Percentiles rank a stretch among this genome's conserved stretches.
Evolutionary conservation across 192 early-diverging fungal species (phyloP).

Genomic region (Linnemannia elongata): DNA sequence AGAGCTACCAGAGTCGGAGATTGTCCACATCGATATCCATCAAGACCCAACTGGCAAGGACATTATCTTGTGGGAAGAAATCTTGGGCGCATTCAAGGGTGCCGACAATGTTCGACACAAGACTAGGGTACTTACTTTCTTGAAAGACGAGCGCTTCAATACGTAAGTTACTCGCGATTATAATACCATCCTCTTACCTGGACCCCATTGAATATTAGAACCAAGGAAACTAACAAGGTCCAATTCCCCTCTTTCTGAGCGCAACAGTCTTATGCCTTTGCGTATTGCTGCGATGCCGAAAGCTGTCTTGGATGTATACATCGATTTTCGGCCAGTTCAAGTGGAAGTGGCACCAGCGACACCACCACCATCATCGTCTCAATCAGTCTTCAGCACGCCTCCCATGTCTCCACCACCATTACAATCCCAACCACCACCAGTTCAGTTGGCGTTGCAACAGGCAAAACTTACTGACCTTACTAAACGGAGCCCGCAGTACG

Average conservation of each 20-base stretch:
- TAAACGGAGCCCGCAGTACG: too few species aligned
- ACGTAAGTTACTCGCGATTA: neutral
- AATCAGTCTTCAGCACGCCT: too few species aligned
- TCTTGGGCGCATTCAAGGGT: neutral
- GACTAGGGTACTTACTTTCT: neutral
- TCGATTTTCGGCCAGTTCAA: neutral
- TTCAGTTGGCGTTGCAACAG: too few species aligned
- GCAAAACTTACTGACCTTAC: too few species aligned
- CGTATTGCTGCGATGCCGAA: neutral
- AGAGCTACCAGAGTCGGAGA: neutral
- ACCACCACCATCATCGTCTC: too few species aligned
- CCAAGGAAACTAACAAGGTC: neutral
- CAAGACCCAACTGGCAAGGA: neutral
- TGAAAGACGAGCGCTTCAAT: neutral
- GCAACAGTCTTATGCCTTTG: neutral
- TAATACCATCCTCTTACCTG: neutral
- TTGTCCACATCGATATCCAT: neutral
- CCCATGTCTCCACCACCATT: too few species aligned
- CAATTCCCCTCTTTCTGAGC: neutral
- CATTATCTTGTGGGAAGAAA: neutral
- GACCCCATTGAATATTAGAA: neutral
- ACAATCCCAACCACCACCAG: too few species aligned
- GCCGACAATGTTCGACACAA: conserved; percentile 3
- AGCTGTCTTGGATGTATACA: neutral
- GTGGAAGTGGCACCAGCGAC: too few species aligned